Conservation (phyloP, 305 asterid species). For the Fraxinus dipetala region DNA sequence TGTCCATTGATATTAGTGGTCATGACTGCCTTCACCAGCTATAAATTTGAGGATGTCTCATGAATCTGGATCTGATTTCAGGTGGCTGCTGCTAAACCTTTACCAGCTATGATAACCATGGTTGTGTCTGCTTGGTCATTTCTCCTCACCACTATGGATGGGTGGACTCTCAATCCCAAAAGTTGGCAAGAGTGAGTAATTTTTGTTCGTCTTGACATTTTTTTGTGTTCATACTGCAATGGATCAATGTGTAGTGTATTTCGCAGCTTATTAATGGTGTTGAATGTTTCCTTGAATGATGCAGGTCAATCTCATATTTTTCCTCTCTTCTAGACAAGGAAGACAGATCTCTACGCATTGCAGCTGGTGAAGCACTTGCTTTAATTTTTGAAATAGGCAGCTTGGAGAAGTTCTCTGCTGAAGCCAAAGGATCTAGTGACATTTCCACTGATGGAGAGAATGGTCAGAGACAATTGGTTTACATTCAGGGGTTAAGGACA, state of each 20-base stretch:
- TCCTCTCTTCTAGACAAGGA: slow-evolving; percentile 83
- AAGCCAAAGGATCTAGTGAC: slow-evolving; percentile 48
- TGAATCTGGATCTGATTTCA: slow-evolving; percentile 27
- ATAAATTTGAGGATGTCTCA: slow-evolving; percentile 1
- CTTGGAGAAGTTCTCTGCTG: slow-evolving; percentile 73
- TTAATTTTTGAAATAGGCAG: slow-evolving; percentile 73
- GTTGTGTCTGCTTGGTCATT: slow-evolving; percentile 88
- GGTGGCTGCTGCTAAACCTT: slow-evolving; percentile 72
- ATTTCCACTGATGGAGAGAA: slow-evolving; percentile 44
- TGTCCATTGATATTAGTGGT: background rate
- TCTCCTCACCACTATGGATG: slow-evolving; percentile 71
- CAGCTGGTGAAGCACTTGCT: slow-evolving; percentile 95
- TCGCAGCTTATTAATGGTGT: background rate
- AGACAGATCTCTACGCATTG: slow-evolving; percentile 76
- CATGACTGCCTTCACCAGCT: background rate
- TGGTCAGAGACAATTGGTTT: slow-evolving; percentile 47
- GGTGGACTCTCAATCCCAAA: slow-evolving; percentile 54
- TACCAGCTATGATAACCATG: slow-evolving; percentile 56
- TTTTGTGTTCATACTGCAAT: background rate
- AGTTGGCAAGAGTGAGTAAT: slow-evolving; percentile 85
- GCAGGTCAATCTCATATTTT: slow-evolving; percentile 70
- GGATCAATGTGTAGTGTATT: background rate
- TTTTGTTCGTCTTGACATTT: background rate
- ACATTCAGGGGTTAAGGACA: slow-evolving; percentile 62
- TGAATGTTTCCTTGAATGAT: slow-evolving; percentile 22